These are phyloP conservation scores for Claviceps monticola DNA, from an alignment of 2,329 filamentous ascomycete genomes.

Conservation along the genomic window DNA sequence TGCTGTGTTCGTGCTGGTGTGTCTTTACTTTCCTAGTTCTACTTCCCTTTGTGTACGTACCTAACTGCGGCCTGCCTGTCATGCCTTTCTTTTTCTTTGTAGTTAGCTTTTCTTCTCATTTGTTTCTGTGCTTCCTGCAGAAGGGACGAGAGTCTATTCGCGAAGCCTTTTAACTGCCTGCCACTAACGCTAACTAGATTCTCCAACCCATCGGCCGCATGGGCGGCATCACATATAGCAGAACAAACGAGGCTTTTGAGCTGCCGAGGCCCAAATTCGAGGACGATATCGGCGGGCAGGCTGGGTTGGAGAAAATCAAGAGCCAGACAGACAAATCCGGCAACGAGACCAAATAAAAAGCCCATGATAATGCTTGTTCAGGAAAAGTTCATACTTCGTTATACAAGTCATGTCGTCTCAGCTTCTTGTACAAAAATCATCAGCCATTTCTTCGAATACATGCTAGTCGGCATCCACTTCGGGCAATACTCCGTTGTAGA, in stretches of 20 bases:
- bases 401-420: not conserved
- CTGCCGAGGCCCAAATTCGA: conserved; percentile 48
- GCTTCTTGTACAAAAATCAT: too few relatives aligned
- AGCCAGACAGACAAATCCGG: too few relatives aligned
- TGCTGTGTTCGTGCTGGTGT: too few relatives aligned
- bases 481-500: not conserved
- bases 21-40: too few relatives aligned
- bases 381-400: conserved; percentile 4
- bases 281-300: conserved; percentile 35
- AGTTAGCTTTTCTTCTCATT: too few relatives aligned
- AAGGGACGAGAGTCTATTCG: too few relatives aligned
- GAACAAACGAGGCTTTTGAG: conserved; percentile 57
- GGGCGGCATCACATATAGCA: conserved; percentile 75
- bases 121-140: not conserved
- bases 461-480: too few relatives aligned
- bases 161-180: not conserved
- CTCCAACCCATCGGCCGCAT: conserved; percentile 64
- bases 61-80: too few relatives aligned
- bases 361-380: not conserved
- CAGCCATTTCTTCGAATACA: not conserved
- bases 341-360: not conserved
- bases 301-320: conserved; percentile 36
- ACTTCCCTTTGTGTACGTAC: too few relatives aligned
- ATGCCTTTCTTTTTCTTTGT: too few relatives aligned
- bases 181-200: conserved; percentile 27